Evolutionary conservation across 768 basidiomycete species (phyloP), one percentile per base, ranked within the genome.

Genomic region (Leucogyrophana mollusca): DNA sequence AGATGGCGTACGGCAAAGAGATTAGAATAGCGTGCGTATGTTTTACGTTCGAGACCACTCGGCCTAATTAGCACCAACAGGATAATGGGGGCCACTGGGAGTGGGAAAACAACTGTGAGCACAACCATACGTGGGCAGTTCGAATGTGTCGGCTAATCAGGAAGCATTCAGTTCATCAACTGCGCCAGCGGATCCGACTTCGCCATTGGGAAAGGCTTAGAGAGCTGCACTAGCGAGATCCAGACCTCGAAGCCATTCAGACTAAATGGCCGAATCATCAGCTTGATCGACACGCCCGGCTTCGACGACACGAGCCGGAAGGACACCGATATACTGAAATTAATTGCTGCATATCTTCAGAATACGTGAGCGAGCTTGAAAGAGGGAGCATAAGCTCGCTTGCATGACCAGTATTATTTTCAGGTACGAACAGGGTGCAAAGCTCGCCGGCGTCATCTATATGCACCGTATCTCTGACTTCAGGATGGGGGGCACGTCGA

Each of bases 251-350:
- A 62, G 11, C 66, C 76, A 1, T 78, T 82, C 53, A 51, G 67
- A 33, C 56, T 79, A 27, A 72, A 76, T 37, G 77, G 73, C 9
- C 65, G 65, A 6, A 56, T 52, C 42, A 60, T 82, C 43, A 73
- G 67, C 10, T 59, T 83, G 23, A 72, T 83, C 34, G 82, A 83
- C 57, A 83, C 80, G 0, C 81, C 81, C 13, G 81, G 81, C 4
- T 83, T 82, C 56, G 80, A 82, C 52, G 79, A 82, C 52, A 76
- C 78, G 8, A 16, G 50, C 10, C 69, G 66, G 35, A 76, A 70
- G 49, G 79, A 80, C 48, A 69, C 72, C 1, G 77, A 76, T 33
- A 69, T 81, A 9, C 62, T 81, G 30, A 71, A 66, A 22, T 71
- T 74, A 67, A 78, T 80, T 43, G 74, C 78, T 49, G 71, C 27